Conservation (phyloP, 2,329 filamentous ascomycete genomes). For the Epichloe gansuensis region DNA sequence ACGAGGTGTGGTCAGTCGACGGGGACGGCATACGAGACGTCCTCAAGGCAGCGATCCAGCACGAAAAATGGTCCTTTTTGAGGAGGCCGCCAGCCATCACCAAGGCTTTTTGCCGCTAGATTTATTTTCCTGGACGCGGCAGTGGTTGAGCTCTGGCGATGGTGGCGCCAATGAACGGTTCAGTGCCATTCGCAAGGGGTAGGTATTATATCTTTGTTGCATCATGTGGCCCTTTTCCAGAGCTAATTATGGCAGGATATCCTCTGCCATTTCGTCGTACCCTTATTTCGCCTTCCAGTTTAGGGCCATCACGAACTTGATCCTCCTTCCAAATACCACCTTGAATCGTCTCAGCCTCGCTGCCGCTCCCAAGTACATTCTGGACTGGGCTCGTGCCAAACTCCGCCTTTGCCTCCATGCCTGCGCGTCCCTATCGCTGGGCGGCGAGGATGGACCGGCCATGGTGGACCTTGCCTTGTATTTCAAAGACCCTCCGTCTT, state of each 20-base stretch:
- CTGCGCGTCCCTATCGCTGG: neutral
- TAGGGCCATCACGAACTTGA: slow-evolving; percentile 2
- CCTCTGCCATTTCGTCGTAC: slow-evolving; percentile 2
- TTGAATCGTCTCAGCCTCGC: neutral
- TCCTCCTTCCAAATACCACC: neutral
- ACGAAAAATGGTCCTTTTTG: slow-evolving; percentile 3
- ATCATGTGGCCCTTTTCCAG: neutral
- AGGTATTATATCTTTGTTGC: neutral
- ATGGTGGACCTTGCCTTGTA: slow-evolving; percentile 9
- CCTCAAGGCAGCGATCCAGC: slow-evolving; percentile 6
- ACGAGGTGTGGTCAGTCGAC: neutral
- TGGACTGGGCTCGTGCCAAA: slow-evolving; percentile 8
- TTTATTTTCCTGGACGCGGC: slow-evolving; percentile 8
- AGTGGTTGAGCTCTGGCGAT: slow-evolving; percentile 3
- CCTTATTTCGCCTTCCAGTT: slow-evolving; percentile 3
- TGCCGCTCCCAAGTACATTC: neutral
- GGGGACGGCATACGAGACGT: neutral
- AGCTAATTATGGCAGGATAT: slow-evolving; percentile 7
- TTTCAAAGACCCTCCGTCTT: slow-evolving; percentile 7
- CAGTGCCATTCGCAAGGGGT: slow-evolving; percentile 1
- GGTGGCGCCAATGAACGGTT: slow-evolving; percentile 1
- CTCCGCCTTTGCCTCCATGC: neutral
- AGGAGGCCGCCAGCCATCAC: slow-evolving; percentile 3
- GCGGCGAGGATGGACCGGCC: slow-evolving; percentile 6
- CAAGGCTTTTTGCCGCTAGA: neutral